A percentile compares a stretch with the other conserved stretches of the same genome.
phyloP scores from a whole-genome alignment of 495 filamentous ascomycete genomes.

The Viridothelium virens region DNA sequence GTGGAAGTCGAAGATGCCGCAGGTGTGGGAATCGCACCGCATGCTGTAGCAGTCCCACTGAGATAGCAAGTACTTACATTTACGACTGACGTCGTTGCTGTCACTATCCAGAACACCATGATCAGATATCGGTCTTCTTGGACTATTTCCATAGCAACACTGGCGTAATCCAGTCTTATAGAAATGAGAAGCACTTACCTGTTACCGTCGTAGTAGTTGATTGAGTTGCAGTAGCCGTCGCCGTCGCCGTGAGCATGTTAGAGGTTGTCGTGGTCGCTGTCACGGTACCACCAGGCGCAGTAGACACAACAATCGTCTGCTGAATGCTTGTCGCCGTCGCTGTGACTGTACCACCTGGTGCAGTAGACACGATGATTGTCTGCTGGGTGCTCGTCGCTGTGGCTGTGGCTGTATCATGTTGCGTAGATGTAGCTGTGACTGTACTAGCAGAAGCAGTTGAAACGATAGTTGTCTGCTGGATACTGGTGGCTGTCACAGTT shows the following conservation, averaged over 20 bases:
- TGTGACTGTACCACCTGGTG: conserved; percentile 12
- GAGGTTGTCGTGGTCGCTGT: neutral
- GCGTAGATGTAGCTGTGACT: conserved; percentile 17
- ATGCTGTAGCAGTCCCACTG: neutral
- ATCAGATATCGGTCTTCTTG: too few relatives aligned
- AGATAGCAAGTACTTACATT: neutral
- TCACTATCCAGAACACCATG: too few relatives aligned
- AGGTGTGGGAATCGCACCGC: neutral
- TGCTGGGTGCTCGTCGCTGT: neutral
- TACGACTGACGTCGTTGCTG: too few relatives aligned
- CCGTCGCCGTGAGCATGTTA: neutral
- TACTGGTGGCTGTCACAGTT: neutral
- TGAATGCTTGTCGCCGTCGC: too few relatives aligned
- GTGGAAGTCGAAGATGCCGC: neutral
- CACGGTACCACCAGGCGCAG: neutral
- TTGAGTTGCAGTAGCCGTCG: too few relatives aligned
- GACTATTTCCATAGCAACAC: too few relatives aligned
- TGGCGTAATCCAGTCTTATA: too few relatives aligned
- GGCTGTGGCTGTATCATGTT: conserved; percentile 1
- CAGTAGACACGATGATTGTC: conserved; percentile 1
- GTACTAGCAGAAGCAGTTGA: neutral
- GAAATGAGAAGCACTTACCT: too few relatives aligned
- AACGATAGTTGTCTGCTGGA: conserved; percentile 1
- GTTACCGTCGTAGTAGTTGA: too few relatives aligned
- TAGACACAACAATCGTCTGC: neutral